Conservation (phyloP, 169 alveolate genomes). For the Neospora caninum region DNA sequence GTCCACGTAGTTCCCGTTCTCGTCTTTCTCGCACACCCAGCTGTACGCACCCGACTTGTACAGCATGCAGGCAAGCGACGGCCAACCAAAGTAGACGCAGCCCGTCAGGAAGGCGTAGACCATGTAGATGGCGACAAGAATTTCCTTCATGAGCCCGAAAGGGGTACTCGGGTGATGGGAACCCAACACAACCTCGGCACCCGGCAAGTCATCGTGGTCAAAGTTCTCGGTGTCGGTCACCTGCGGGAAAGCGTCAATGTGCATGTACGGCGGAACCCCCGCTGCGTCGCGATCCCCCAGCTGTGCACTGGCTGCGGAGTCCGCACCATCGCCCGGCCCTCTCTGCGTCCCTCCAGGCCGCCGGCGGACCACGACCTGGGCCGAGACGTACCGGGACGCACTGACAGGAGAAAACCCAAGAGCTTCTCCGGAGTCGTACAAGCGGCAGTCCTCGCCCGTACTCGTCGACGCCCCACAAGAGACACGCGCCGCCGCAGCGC, state of each 20-base stretch:
- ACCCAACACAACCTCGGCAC: background rate
- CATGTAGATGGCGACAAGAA: conserved; percentile 47
- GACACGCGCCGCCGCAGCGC: no score
- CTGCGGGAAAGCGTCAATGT: background rate
- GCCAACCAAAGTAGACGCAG: conserved; percentile 70
- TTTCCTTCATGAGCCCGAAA: conserved; percentile 8
- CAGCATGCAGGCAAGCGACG: conserved; percentile 54
- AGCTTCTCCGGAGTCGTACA: no score
- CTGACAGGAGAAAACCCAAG: no score
- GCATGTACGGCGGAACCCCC: conserved; percentile 35
- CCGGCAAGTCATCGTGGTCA: background rate
- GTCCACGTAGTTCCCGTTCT: background rate
- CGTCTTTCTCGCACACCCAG: conserved; percentile 54
- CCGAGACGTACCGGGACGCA: no score
- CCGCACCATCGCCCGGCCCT: no score
- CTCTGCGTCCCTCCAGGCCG: no score
- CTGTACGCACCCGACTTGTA: conserved; percentile 60
- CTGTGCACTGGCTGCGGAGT: background rate
- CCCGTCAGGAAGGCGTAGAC: conserved; percentile 54
- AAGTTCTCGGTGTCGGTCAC: background rate
- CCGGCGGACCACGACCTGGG: no score
- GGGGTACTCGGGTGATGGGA: background rate
- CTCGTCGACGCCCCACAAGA: no score
- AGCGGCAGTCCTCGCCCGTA: no score
- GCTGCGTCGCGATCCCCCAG: conserved; percentile 8